Evolutionary conservation across 2,329 filamentous ascomycete species (phyloP).

Genomic region (Penicillium sp.): DNA sequence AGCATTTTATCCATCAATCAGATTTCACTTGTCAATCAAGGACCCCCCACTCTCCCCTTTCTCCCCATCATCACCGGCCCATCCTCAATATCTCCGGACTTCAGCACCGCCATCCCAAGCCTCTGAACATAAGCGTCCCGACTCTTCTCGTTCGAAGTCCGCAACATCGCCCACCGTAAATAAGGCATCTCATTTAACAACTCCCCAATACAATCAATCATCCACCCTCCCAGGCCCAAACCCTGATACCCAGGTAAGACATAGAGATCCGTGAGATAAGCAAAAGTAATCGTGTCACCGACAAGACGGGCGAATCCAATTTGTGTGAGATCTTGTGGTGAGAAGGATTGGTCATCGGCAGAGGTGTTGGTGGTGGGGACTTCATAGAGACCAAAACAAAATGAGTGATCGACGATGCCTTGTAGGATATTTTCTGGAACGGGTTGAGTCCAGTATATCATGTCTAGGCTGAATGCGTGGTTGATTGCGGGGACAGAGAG

Average conservation of each 20-base stretch:
- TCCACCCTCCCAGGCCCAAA: conserved; percentile 65
- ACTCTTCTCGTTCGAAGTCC: conserved; percentile 24
- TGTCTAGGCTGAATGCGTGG: not conserved
- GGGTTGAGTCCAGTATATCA: conserved; percentile 1
- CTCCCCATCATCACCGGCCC: conserved; percentile 16
- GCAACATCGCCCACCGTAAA: conserved; percentile 56
- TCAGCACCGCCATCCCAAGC: conserved; percentile 28
- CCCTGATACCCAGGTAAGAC: conserved; percentile 53
- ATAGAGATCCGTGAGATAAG: conserved; percentile 2
- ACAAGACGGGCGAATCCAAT: conserved; percentile 1
- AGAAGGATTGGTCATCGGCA: not conserved
- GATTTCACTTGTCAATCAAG: not conserved
- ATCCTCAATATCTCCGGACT: conserved; percentile 8
- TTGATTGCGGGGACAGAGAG: conserved; percentile 14
- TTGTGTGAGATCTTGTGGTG: not conserved
- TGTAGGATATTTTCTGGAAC: not conserved
- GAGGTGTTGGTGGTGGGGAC: not conserved
- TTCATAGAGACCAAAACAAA: conserved; percentile 3
- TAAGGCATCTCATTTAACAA: conserved; percentile 58
- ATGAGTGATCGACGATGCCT: not conserved
- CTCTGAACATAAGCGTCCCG: conserved; percentile 24
- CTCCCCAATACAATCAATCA: conserved; percentile 64
- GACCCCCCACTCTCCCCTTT: not conserved
- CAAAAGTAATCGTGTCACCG: conserved; percentile 3
- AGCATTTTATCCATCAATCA: too few species aligned